Evolutionary conservation across 2,329 filamentous ascomycete species (phyloP).

Genomic region (Fusarium udum): DNA sequence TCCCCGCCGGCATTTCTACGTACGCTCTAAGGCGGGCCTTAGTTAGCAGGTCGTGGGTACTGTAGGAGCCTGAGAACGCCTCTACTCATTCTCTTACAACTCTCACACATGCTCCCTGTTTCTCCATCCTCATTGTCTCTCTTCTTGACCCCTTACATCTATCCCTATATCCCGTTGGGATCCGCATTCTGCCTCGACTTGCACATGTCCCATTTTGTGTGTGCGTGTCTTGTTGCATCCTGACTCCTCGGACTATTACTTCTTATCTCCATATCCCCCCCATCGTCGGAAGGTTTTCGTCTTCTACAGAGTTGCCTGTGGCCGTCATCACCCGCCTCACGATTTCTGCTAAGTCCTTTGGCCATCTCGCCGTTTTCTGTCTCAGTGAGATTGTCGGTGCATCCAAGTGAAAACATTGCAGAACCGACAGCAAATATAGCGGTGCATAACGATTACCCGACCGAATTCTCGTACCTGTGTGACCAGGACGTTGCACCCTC

Average conservation of each 20-base stretch:
- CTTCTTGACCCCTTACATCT: slow-evolving; percentile 26
- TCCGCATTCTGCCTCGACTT: slow-evolving; percentile 30
- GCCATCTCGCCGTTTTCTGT: slow-evolving; percentile 42
- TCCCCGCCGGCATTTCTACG: slow-evolving; percentile 44
- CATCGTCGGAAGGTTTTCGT: slow-evolving; percentile 19
- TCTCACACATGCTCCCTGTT: slow-evolving; percentile 33
- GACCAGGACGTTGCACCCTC: slow-evolving; percentile 25
- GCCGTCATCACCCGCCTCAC: slow-evolving; percentile 38
- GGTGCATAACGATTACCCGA: slow-evolving; percentile 28
- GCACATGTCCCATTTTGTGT: slow-evolving; percentile 23
- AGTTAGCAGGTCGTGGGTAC: slow-evolving; percentile 20
- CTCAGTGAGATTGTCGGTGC: slow-evolving; percentile 36
- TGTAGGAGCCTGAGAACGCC: slow-evolving; percentile 38
- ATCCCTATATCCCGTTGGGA: slow-evolving; percentile 28
- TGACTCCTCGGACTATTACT: slow-evolving; percentile 23
- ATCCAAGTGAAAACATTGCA: slow-evolving; percentile 25
- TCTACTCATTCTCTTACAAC: slow-evolving; percentile 38
- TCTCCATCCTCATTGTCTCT: slow-evolving; percentile 31
- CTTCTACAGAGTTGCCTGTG: slow-evolving; percentile 24
- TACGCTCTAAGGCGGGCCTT: slow-evolving; percentile 37
- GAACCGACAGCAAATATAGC: slow-evolving; percentile 25
- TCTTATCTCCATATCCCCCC: slow-evolving; percentile 36
- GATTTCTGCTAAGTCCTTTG: slow-evolving; percentile 23
- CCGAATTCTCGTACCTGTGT: slow-evolving; percentile 35
- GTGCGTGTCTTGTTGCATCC: slow-evolving; percentile 3